These are phyloP conservation scores for Cornus kousa DNA, from an alignment of 148 eudicot species.

Conservation along the genomic window DNA sequence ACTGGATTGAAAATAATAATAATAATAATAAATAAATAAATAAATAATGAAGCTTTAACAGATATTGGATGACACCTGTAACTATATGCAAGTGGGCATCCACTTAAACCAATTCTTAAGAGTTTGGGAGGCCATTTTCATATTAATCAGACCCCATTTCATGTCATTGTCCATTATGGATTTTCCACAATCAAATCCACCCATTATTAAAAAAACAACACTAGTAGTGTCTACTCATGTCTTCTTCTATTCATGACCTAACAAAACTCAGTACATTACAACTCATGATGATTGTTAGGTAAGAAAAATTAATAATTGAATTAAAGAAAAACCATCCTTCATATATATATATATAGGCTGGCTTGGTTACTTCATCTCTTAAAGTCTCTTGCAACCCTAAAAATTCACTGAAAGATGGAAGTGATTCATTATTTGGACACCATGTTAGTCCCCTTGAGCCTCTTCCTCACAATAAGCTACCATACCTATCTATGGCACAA, in stretches of 20 bases:
- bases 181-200: not conserved
- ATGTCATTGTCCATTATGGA: slow-evolving; percentile 1
- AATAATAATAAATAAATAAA: too few relatives aligned
- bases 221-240: slow-evolving; percentile 13
- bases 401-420: slow-evolving; percentile 10
- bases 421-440: slow-evolving; percentile 41
- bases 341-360: not conserved
- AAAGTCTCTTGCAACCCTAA: not conserved
- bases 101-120: not conserved
- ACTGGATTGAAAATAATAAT: not conserved
- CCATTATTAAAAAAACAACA: slow-evolving; percentile 1
- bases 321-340: not conserved
- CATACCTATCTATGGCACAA: slow-evolving; percentile 58
- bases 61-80: not conserved
- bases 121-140: not conserved
- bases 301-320: too few relatives aligned
- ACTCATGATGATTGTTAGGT: not conserved
- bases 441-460: slow-evolving; percentile 49
- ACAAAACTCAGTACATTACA: not conserved
- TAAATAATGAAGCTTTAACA: too few relatives aligned
- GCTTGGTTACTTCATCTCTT: not conserved
- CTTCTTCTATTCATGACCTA: slow-evolving; percentile 13
- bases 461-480: slow-evolving; percentile 51
- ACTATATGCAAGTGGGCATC: not conserved
- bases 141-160: not conserved